Percentiles rank a stretch among this genome's conserved stretches.
phyloP scores from a whole-genome alignment of 352 stramenopile species.

The Phytophthora ohioensis region DNA sequence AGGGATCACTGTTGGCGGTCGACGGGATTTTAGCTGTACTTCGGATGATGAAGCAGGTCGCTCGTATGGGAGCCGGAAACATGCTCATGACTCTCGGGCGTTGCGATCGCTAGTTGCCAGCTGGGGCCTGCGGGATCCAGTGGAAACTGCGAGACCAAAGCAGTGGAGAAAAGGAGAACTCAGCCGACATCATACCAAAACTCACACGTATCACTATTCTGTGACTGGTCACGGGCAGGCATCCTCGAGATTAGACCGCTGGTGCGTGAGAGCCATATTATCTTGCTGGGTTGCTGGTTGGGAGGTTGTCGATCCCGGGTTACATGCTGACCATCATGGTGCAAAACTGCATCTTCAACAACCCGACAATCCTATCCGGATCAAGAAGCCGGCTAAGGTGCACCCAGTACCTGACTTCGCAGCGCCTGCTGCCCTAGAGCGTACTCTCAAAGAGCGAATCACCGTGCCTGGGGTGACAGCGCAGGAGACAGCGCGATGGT shows the following conservation, averaged over 20 bases:
- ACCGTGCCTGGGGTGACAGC: neutral
- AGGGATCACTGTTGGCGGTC: neutral
- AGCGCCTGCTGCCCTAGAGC: neutral
- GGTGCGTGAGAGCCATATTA: neutral
- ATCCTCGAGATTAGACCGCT: neutral
- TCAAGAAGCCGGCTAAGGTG: neutral
- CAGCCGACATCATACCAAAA: neutral
- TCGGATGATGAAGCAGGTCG: neutral
- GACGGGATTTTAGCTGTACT: slow-evolving; percentile 2
- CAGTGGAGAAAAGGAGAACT: neutral
- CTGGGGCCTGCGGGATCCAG: neutral
- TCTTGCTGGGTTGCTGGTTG: neutral
- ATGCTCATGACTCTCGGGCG: neutral
- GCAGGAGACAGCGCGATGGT: neutral
- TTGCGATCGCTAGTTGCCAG: neutral
- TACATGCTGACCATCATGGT: neutral
- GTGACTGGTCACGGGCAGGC: neutral
- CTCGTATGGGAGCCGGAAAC: neutral
- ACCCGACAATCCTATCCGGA: neutral
- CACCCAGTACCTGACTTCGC: neutral
- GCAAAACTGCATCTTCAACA: neutral
- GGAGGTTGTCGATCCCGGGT: neutral
- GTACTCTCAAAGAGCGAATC: neutral
- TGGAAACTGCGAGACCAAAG: neutral
- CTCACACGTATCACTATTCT: neutral